Base-by-base conservation (phyloP, 139 green algal species). In the Tetraselmis striata region DNA sequence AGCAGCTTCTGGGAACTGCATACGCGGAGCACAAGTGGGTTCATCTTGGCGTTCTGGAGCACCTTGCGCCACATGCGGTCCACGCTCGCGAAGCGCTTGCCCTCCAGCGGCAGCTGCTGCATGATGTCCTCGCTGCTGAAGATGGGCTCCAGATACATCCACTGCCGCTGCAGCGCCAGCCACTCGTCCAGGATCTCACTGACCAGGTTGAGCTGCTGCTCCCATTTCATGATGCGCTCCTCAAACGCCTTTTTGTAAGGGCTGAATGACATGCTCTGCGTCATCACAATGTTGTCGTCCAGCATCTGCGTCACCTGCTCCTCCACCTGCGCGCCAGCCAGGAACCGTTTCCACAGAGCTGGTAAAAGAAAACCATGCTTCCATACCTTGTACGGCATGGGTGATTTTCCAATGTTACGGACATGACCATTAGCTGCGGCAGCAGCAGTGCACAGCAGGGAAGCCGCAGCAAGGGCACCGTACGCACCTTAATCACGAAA, bases 101-200 rank as follows among this genome's bases (percentile, higher is more conserved):
- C 91, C 85, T 96, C 93, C 30, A 96, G 83, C 2, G 93, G 93
- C 78, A 96, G 89, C 90, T 96, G 93, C 74, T 94, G 84, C 90
- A 92, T 90, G 84, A 97, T 97, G 86, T 96, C 93, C 30, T 92
- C 85, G 67, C 74, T 89, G 83, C 85, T 90, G 83, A 97, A 97
- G 77, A 97, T 95, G 58, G 93, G 93, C 88, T 96, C 91, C 77
- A 97, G 87, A 84, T 96, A 96, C 93, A 95, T 95, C 92, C 92
- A 97, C 59, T 84, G 78, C 1, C 90, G 85, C 88, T 96, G 93
- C 74, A 95, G 84, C 59, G 84, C 67, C 1, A 95, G 82, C 92
- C 92, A 96, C 84, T 95, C 89, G 27, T 96, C 92, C 79, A 96
- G 79, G 76, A 95, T 91, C 76, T 96, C 92, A 74, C 83, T 89